phyloP scores from a whole-genome alignment of 805 yeast species.

The Metschnikowia sp. region DNA sequence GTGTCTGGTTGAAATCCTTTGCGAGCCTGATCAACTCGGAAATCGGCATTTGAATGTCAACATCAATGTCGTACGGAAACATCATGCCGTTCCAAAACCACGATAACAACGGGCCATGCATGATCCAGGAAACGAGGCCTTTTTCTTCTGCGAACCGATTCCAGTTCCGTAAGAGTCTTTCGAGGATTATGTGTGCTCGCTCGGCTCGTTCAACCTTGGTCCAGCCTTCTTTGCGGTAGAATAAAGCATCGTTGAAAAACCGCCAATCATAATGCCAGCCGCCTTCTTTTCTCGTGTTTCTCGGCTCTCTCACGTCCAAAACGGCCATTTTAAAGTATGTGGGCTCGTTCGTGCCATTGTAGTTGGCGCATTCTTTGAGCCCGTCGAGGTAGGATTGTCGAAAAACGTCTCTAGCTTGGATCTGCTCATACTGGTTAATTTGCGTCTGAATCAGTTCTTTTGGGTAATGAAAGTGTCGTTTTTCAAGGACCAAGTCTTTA shows the following conservation, averaged over 20 bases:
- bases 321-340: constrained; percentile 33
- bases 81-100: constrained; percentile 20
- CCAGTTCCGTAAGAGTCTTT: constrained; percentile 16
- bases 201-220: constrained; percentile 20
- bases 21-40: constrained; percentile 11
- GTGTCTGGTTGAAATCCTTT: constrained; percentile 13
- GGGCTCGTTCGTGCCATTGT: not conserved
- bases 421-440: constrained; percentile 22
- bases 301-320: constrained; percentile 23
- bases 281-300: constrained; percentile 31
- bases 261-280: constrained; percentile 61
- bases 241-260: constrained; percentile 57
- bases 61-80: constrained; percentile 17
- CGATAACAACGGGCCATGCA: constrained; percentile 16
- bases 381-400: constrained; percentile 30
- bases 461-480: constrained; percentile 25
- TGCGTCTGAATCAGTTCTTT: constrained; percentile 23
- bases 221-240: constrained; percentile 34
- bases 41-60: constrained; percentile 17
- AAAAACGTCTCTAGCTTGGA: constrained; percentile 13
- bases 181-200: constrained; percentile 17
- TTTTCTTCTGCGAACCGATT: constrained; percentile 11
- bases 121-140: constrained; percentile 17
- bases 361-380: constrained; percentile 24
- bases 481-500: constrained; percentile 12